phyloP scores from a whole-genome alignment of 345 rosid species.

The Populus tremula region DNA sequence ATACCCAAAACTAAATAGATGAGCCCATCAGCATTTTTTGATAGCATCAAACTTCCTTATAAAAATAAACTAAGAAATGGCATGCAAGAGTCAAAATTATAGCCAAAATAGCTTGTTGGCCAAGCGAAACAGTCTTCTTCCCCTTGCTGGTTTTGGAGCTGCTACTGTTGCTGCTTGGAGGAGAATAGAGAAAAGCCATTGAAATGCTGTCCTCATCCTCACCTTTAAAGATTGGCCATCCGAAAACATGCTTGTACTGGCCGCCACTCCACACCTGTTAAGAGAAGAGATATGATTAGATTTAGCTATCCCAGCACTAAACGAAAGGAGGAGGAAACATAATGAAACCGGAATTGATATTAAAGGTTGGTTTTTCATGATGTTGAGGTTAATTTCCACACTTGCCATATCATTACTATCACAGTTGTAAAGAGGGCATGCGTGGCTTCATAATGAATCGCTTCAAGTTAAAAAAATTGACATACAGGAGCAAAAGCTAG shows the following conservation, averaged over 20 bases:
- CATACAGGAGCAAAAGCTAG: neutral
- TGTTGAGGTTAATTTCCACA: neutral
- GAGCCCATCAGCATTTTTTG: neutral
- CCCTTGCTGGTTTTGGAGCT: neutral
- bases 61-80: slow-evolving; percentile 40
- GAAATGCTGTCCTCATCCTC: slow-evolving; percentile 44
- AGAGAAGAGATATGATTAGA: neutral
- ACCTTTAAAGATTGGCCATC: slow-evolving; percentile 48
- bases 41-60: slow-evolving; percentile 26
- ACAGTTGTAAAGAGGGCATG: slow-evolving; percentile 20
- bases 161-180: slow-evolving; percentile 19
- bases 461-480: neutral
- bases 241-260: slow-evolving; percentile 59
- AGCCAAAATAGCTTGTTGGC: slow-evolving; percentile 54
- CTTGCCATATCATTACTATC: neutral
- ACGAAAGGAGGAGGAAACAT: neutral
- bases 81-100: slow-evolving; percentile 49
- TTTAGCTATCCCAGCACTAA: neutral
- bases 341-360: too few species aligned
- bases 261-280: slow-evolving; percentile 48
- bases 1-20: too few species aligned
- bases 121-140: slow-evolving; percentile 51
- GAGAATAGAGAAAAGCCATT: slow-evolving; percentile 51
- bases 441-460: neutral
- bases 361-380: neutral